These are phyloP conservation scores for Trichoderma oligosporum DNA, from an alignment of 2,329 filamentous ascomycete genomes.

Conservation along the genomic window DNA sequence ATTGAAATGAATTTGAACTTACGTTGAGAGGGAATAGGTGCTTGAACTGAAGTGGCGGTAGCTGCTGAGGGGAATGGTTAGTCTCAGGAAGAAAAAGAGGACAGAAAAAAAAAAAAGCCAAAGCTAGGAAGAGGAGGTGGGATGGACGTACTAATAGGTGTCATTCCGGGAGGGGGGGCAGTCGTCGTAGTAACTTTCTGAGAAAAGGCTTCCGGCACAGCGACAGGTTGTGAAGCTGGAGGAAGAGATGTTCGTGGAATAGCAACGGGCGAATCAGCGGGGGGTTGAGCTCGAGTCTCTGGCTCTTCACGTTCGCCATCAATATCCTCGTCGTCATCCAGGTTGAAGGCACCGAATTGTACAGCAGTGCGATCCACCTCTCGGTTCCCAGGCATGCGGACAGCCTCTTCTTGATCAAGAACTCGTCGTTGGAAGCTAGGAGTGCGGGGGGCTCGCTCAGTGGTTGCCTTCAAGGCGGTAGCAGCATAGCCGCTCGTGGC, in stretches of 20 bases:
- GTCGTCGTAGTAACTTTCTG: conserved; percentile 56
- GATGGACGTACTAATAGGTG: conserved; percentile 32
- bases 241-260: conserved; percentile 84
- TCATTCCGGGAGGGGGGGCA: conserved; percentile 37
- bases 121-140: too few species aligned
- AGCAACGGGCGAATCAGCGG: conserved; percentile 84
- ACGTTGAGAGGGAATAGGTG: conserved; percentile 31
- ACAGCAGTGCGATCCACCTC: conserved; percentile 90
- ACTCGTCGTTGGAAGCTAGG: conserved; percentile 82
- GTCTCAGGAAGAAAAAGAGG: neutral
- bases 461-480: conserved; percentile 75
- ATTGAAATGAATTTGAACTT: conserved; percentile 1
- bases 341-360: conserved; percentile 91
- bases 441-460: conserved; percentile 59
- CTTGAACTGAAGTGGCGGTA: conserved; percentile 26
- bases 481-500: conserved; percentile 67
- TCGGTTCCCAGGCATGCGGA: conserved; percentile 96
- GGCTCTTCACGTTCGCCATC: conserved; percentile 94
- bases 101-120: neutral
- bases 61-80: conserved; percentile 23
- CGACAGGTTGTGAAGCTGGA: conserved; percentile 57
- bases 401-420: conserved; percentile 92
- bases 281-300: conserved; percentile 89
- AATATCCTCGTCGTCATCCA: conserved; percentile 85
- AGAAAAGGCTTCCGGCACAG: conserved; percentile 53